Evolutionary conservation across 768 basidiomycete genomes (phyloP).

Genomic region (Phlebiopsis flavidoalba): DNA sequence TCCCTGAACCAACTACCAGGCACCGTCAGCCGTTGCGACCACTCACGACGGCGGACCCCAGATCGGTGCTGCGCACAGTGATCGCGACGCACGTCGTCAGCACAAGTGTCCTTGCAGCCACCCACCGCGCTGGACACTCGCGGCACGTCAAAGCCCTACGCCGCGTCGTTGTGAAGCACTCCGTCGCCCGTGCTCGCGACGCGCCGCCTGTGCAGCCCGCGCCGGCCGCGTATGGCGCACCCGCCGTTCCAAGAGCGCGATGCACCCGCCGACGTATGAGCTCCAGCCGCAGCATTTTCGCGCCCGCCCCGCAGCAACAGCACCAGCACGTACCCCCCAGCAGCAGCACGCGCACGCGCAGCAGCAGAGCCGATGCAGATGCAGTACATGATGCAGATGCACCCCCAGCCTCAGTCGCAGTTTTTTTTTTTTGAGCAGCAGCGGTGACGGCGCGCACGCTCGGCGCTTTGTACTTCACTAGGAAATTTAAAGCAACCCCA

Average conservation of each 20-base stretch:
- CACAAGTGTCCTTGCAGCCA: slow-evolving; percentile 51
- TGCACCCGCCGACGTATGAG: slow-evolving; percentile 8
- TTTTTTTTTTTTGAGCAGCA: background rate
- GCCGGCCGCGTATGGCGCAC: slow-evolving; percentile 4
- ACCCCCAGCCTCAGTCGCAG: background rate
- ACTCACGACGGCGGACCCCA: no score
- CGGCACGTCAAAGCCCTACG: slow-evolving; percentile 20
- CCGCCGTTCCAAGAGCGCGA: slow-evolving; percentile 5
- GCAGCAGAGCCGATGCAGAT: slow-evolving; percentile 8
- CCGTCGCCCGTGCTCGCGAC: slow-evolving; percentile 16
- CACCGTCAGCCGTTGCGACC: no score
- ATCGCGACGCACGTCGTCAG: slow-evolving; percentile 73
- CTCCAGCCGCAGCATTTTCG: slow-evolving; percentile 1
- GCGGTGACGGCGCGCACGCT: no score
- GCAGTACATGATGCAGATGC: slow-evolving; percentile 13
- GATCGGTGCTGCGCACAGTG: slow-evolving; percentile 79
- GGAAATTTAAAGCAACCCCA: no score
- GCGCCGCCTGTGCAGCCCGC: slow-evolving; percentile 13
- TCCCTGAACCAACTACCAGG: no score
- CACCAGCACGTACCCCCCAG: background rate
- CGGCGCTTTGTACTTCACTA: no score
- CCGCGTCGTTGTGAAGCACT: slow-evolving; percentile 7
- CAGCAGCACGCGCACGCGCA: slow-evolving; percentile 2
- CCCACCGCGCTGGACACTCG: slow-evolving; percentile 22
- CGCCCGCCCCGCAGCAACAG: background rate